These are phyloP conservation scores for Osmanthus fragrans DNA, from an alignment of 257 asterid species.

Conservation along the genomic window DNA sequence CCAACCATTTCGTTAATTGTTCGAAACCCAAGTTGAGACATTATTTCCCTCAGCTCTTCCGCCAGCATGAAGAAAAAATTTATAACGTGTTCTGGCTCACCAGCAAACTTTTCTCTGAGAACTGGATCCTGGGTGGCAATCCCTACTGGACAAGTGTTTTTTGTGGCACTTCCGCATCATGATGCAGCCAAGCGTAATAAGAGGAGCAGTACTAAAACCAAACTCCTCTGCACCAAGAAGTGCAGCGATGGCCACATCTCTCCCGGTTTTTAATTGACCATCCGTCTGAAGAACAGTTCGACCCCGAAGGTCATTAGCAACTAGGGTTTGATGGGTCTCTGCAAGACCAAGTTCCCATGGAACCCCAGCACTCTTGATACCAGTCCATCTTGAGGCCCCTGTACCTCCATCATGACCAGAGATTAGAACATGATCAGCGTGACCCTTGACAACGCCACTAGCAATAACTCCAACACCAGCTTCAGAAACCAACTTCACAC, in stretches of 20 bases:
- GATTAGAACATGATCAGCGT: slow-evolving; percentile 94
- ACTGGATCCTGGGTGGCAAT: slow-evolving; percentile 99
- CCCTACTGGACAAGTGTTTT: slow-evolving; percentile 98
- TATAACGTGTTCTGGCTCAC: slow-evolving; percentile 96
- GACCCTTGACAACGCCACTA: slow-evolving; percentile 97
- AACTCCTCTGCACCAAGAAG: slow-evolving; percentile 99
- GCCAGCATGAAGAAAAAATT: slow-evolving; percentile 99
- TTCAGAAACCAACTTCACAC: slow-evolving; percentile 98
- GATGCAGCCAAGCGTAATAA: slow-evolving; percentile 93
- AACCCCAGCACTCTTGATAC: slow-evolving; percentile 96
- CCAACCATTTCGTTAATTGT: slow-evolving; percentile 91
- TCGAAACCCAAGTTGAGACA: slow-evolving; percentile 90
- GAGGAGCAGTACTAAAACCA: slow-evolving; percentile 99
- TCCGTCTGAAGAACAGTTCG: slow-evolving; percentile 92
- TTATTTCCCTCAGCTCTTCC: slow-evolving; percentile 90
- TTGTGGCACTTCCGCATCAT: slow-evolving; percentile 99
- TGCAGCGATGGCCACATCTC: slow-evolving; percentile 96
- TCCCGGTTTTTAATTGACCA: slow-evolving; percentile 97
- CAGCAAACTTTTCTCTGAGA: slow-evolving; percentile 91
- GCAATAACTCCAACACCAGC: slow-evolving; percentile 99
- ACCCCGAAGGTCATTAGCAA: slow-evolving; percentile 98
- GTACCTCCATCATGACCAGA: slow-evolving; percentile 99
- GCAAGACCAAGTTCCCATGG: slow-evolving; percentile 99
- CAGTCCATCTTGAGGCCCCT: slow-evolving; percentile 99
- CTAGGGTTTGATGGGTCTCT: slow-evolving; percentile 97